Evolutionary conservation across 495 filamentous ascomycete genomes (phyloP), one percentile per base, ranked within the genome.

Genomic region (Diplogelasinospora grovesii): DNA sequence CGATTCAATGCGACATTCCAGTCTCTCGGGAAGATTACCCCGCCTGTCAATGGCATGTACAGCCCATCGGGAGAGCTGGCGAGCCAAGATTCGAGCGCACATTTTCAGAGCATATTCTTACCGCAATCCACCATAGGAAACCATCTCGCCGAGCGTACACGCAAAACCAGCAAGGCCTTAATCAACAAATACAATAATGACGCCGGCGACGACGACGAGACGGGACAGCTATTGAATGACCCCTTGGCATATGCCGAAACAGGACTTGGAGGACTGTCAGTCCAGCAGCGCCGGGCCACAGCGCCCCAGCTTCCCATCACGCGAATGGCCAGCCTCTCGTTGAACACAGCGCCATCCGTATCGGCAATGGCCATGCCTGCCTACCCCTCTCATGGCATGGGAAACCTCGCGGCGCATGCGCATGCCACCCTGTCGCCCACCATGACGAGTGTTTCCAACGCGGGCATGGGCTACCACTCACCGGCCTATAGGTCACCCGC

Each of bases 121-220:
- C 84, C 86, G 2, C 83, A 89, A 52, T 93, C 86, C 16, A 84
- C 86, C 8, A 82, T 92, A 43, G 82, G 78, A 26, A 87, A 85
- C 51, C 78, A 85, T 33, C 69, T 87, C 8, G 67, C 71, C 30
- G 82, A 86, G 39, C 73, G 78, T 19, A 76, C 77, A 14, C 79
- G 85, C 36, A 71, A 85, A 33, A 79, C 80, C 11, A 85, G 89
- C 39, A 95, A 90, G 61, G 78, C 81, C 2, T 74, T 93, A 39
- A 95, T 95, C 49, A 87, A 85, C 51, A n/a, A n/a, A n/a, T n/a
- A n/a, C n/a, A n/a, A n/a, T n/a, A 79, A 88, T 53, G 86, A 93
- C 53, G 62, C 73, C 9, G 71, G 77, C 7, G 86, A 87, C 36
- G 75, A 83, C 41, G 88, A 94, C 49, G 89, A 95, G 53, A 89